Conservation (phyloP, 2,329 filamentous ascomycete genomes). For the Chrysosporium queenslandicum region DNA sequence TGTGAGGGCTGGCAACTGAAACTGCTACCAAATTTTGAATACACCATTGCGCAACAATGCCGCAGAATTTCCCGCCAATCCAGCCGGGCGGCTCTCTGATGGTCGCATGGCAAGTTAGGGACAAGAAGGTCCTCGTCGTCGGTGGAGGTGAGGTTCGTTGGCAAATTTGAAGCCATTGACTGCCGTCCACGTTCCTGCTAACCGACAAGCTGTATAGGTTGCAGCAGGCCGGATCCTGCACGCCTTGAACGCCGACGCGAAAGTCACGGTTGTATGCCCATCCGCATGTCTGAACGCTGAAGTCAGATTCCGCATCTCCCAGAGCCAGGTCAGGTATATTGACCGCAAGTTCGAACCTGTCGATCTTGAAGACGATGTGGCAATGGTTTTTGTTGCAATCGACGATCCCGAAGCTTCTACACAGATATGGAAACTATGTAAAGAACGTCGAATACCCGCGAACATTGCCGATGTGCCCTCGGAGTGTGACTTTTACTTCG, state of each 20-base stretch:
- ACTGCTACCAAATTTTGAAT: not conserved
- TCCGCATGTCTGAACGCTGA: slow-evolving; percentile 73
- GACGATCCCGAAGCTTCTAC: slow-evolving; percentile 89
- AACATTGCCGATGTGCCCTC: slow-evolving; percentile 96
- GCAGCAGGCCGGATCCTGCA: slow-evolving; percentile 89
- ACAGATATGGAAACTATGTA: slow-evolving; percentile 86
- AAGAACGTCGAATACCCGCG: slow-evolving; percentile 68
- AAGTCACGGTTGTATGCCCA: slow-evolving; percentile 77
- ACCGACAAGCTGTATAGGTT: slow-evolving; percentile 50
- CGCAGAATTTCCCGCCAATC: slow-evolving; percentile 58
- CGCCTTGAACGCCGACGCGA: slow-evolving; percentile 87
- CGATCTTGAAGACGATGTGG: slow-evolving; percentile 64
- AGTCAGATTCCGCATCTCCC: slow-evolving; percentile 68
- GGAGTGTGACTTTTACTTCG: slow-evolving; percentile 98
- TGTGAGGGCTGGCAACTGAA: not conserved
- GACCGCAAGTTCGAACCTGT: slow-evolving; percentile 74
- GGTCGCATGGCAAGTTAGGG: slow-evolving; percentile 86
- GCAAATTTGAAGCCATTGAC: not conserved
- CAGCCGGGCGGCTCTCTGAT: slow-evolving; percentile 89
- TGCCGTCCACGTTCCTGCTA: not conserved
- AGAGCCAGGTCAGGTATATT: slow-evolving; percentile 66
- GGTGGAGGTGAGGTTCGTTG: slow-evolving; percentile 79
- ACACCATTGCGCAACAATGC: slow-evolving; percentile 10
- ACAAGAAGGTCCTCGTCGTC: slow-evolving; percentile 81
- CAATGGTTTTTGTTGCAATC: slow-evolving; percentile 83